phyloP scores from a whole-genome alignment of 2,329 filamentous ascomycete species.

The Paecilomyces sp. region DNA sequence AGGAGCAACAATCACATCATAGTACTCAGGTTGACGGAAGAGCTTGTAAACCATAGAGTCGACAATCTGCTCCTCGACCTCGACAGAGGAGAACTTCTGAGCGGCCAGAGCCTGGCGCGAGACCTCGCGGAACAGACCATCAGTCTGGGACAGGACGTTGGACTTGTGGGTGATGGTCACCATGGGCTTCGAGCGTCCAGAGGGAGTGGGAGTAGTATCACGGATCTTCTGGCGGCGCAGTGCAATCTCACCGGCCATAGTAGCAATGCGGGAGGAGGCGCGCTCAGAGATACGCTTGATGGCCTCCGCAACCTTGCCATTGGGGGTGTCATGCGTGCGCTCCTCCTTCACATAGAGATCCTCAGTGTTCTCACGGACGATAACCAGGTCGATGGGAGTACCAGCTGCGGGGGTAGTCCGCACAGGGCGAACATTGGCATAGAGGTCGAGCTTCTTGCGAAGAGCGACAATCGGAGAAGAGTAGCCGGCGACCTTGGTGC shows the following conservation, averaged over 20 bases:
- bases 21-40: conserved; percentile 88
- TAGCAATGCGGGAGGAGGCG: conserved; percentile 77
- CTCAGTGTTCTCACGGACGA: conserved; percentile 97
- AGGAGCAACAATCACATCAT: conserved; percentile 96
- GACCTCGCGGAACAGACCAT: conserved; percentile 85
- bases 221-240: conserved; percentile 77
- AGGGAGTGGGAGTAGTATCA: conserved; percentile 42
- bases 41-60: conserved; percentile 99
- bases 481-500: conserved; percentile 86
- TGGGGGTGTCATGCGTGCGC: conserved; percentile 65
- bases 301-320: conserved; percentile 83
- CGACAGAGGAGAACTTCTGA: conserved; percentile 56
- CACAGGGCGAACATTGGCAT: conserved; percentile 95
- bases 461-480: conserved; percentile 94
- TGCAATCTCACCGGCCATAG: conserved; percentile 93
- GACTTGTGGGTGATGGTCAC: conserved; percentile 98
- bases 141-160: conserved; percentile 93
- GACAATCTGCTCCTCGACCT: conserved; percentile 93
- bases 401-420: conserved; percentile 59
- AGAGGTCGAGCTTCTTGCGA: conserved; percentile 88
- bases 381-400: conserved; percentile 84
- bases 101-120: conserved; percentile 65
- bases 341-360: conserved; percentile 98
- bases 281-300: conserved; percentile 93
- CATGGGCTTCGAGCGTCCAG: conserved; percentile 56